Evolutionary conservation across 2,329 filamentous ascomycete species (phyloP).

Genomic region (Fusarium mundagurra): DNA sequence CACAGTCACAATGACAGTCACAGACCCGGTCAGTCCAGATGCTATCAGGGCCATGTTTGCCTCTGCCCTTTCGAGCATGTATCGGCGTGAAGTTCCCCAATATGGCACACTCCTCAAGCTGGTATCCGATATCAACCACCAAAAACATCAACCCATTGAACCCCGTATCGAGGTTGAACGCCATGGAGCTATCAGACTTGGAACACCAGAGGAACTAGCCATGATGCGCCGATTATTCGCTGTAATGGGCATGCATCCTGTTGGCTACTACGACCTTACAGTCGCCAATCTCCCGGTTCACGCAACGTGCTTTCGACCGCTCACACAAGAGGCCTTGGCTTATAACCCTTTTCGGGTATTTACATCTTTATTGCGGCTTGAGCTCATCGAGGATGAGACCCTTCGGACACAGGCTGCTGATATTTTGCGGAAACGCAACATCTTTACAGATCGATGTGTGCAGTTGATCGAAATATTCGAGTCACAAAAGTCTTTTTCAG

Average conservation of each 20-base stretch:
- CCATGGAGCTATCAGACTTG: conserved; percentile 61
- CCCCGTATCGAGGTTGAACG: conserved; percentile 38
- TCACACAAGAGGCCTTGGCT: conserved; percentile 45
- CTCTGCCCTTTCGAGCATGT: conserved; percentile 49
- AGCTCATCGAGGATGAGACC: conserved; percentile 49
- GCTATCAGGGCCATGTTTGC: conserved; percentile 40
- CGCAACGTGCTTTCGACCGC: conserved; percentile 61
- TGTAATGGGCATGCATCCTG: conserved; percentile 58
- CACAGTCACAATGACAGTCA: background rate
- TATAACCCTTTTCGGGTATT: conserved; percentile 52
- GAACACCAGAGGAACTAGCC: conserved; percentile 54
- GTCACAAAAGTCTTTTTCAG: conserved; percentile 40
- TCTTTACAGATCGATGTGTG: conserved; percentile 54
- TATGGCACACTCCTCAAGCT: conserved; percentile 48
- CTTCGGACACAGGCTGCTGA: conserved; percentile 48
- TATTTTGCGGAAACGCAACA: conserved; percentile 49
- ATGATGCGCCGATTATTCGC: conserved; percentile 57
- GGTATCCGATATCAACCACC: conserved; percentile 42
- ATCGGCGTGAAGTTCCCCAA: conserved; percentile 48
- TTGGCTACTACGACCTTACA: conserved; percentile 63
- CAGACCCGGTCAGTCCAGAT: conserved; percentile 11
- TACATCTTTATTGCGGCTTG: conserved; percentile 51
- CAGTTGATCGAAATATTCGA: conserved; percentile 51
- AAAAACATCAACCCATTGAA: background rate
- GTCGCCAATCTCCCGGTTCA: conserved; percentile 60